Percentiles rank a stretch among this genome's conserved stretches.
phyloP scores from a whole-genome alignment of 441 rosid species.

The Corymbia calophylla region DNA sequence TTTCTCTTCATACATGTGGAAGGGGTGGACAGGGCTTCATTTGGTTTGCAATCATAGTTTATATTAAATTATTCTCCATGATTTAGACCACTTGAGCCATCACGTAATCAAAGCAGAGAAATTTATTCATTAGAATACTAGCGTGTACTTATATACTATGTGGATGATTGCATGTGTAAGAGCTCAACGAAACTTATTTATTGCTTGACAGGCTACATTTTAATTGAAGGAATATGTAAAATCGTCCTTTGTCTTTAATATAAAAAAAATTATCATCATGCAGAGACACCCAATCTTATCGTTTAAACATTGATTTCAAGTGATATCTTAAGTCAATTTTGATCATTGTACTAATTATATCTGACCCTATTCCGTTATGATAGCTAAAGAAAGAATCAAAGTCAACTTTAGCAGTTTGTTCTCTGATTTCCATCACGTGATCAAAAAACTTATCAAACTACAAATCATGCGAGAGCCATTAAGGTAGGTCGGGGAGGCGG shows the following conservation, averaged over 20 bases:
- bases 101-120: not conserved
- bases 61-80: not conserved
- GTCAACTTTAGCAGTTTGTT: not conserved
- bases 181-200: not conserved
- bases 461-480: not conserved
- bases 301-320: not conserved
- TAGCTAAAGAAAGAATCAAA: not conserved
- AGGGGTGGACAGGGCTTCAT: not conserved
- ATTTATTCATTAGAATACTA: not conserved
- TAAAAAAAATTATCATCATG: not conserved
- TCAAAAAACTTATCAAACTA: not conserved
- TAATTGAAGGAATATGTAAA: not conserved
- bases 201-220: not conserved
- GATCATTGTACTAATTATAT: not conserved
- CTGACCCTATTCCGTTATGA: not conserved
- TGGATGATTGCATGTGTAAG: not conserved
- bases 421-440: not conserved
- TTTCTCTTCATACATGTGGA: not conserved
- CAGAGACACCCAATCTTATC: not conserved
- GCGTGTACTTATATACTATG: not conserved
- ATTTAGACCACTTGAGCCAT: not conserved
- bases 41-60: not conserved
- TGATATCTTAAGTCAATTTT: not conserved
- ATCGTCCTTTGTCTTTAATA: not conserved
- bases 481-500: not conserved